Evolutionary conservation across 805 yeast species (phyloP).

Genomic region (Zygosaccharomyces bailii): DNA sequence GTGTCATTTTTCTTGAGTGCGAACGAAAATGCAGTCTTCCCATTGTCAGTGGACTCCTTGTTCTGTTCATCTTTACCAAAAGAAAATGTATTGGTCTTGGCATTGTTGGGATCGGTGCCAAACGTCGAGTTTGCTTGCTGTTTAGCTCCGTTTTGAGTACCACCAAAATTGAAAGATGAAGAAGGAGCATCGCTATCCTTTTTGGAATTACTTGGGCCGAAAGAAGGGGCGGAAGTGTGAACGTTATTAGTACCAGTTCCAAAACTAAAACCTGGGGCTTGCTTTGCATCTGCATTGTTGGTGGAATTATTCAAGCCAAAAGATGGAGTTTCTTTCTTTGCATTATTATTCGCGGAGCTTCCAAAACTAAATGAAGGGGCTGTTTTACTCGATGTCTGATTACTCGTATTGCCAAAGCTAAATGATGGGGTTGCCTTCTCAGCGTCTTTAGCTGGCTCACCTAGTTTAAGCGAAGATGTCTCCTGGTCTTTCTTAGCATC

Average conservation of each 20-base stretch:
- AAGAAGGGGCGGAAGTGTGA: background rate
- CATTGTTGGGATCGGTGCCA: slow-evolving; percentile 11
- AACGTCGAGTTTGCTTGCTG: slow-evolving; percentile 20
- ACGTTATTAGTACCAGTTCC: slow-evolving; percentile 9
- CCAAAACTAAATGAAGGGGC: slow-evolving; percentile 5
- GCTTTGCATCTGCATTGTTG: slow-evolving; percentile 7
- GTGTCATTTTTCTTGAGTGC: slow-evolving; percentile 13
- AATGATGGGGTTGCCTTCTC: slow-evolving; percentile 2
- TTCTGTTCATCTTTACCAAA: slow-evolving; percentile 13
- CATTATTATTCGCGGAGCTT: slow-evolving; percentile 8
- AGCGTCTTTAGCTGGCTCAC: background rate
- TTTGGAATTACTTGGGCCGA: background rate
- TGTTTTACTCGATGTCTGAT: slow-evolving; percentile 5
- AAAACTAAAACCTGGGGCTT: slow-evolving; percentile 15
- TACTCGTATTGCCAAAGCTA: slow-evolving; percentile 1
- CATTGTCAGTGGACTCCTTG: slow-evolving; percentile 5
- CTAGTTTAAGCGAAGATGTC: slow-evolving; percentile 3
- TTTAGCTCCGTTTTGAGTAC: slow-evolving; percentile 16
- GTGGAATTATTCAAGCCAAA: slow-evolving; percentile 4
- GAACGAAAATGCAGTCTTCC: slow-evolving; percentile 18
- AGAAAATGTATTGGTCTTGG: slow-evolving; percentile 13
- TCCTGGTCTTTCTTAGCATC: background rate
- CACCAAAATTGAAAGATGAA: slow-evolving; percentile 20
- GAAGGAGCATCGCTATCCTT: slow-evolving; percentile 8
- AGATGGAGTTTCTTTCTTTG: slow-evolving; percentile 4